Base-by-base conservation (phyloP, 2,329 filamentous ascomycete genomes). In the Colletotrichum noveboracense region DNA sequence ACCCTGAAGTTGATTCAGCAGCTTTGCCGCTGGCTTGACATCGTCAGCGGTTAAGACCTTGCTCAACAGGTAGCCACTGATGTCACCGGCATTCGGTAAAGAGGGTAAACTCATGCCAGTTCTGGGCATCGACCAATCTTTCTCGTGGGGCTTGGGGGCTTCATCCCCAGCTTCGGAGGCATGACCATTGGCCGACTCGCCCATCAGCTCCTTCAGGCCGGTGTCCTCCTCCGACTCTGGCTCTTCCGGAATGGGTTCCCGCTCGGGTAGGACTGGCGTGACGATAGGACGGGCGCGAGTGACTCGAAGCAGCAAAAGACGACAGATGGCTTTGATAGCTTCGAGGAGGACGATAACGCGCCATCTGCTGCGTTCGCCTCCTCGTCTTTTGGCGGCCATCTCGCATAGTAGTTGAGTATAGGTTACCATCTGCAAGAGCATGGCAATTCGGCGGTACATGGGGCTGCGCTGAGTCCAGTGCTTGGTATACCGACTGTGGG, bases 321-420 rank as follows among this genome's bases (percentile, higher is more conserved):
- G 89, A 83, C 96, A 98, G 10, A 97, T 79, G 4, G 96, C 96
- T 85, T 98, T 98, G 81, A 97, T 88, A 1, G 92, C 90, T 85
- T 99, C 97, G 26, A 99, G 88, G 5, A 97, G 82, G 13, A 98
- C 93, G 7, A 98, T 92, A 0, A 97, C 92, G 67, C 95, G 93
- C 97, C 97, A 99, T 34, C 96, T 92, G 30, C 93, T 86, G 80
- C 91, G 92, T 84, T 97, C 91, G 60, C 94, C 96, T 21, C 95
- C 94, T 77, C 93, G 93, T 65, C 96, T 91, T 85, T 98, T 97
- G 32, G 96, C 96, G 32, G 94, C 92, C 97, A 99, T 99, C 84
- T 99, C 97, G 91, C 96, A 97, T n/a, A 99, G 87, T 34, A 99
- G 88, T 86, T 99, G 95, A 0, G 96, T 98, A 82, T 98, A 98